Evolutionary conservation across 306 rosid species (phyloP).

Genomic region (Cyclanthera cordifolia): DNA sequence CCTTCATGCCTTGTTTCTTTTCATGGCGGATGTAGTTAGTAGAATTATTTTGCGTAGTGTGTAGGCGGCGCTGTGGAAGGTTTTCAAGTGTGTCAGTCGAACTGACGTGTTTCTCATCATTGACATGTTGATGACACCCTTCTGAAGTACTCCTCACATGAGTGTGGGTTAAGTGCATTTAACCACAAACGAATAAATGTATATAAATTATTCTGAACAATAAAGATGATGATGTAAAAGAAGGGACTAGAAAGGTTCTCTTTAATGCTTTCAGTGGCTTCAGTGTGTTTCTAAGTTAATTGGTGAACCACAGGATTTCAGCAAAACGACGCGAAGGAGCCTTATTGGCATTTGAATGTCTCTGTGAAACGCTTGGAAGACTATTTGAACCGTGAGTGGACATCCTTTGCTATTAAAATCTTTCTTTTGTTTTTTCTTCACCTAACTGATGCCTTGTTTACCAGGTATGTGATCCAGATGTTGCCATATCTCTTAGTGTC

Average conservation of each 20-base stretch:
- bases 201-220: not conserved
- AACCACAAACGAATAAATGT: not conserved
- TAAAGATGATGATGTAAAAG: not conserved
- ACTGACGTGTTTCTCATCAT: no score
- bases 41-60: no score
- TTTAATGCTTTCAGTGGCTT: not conserved
- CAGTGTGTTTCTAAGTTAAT: not conserved
- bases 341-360: constrained; percentile 90
- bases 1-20: no score
- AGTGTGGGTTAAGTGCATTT: not conserved
- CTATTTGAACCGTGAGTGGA: constrained; percentile 80
- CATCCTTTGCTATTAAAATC: constrained; percentile 3
- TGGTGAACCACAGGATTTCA: constrained; percentile 55
- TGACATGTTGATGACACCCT: no score
- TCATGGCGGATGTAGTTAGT: no score
- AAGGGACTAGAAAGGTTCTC: not conserved
- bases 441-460: constrained; percentile 14
- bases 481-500: constrained; percentile 85
- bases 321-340: constrained; percentile 94
- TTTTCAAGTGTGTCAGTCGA: no score
- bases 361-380: constrained; percentile 87
- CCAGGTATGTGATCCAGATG: constrained; percentile 90
- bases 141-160: not conserved
- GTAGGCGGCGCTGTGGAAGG: no score
- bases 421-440: constrained; percentile 9